Evolutionary conservation across 139 green algal species (phyloP).

Genomic region (Auxenochlorella pyrenoidosa): DNA sequence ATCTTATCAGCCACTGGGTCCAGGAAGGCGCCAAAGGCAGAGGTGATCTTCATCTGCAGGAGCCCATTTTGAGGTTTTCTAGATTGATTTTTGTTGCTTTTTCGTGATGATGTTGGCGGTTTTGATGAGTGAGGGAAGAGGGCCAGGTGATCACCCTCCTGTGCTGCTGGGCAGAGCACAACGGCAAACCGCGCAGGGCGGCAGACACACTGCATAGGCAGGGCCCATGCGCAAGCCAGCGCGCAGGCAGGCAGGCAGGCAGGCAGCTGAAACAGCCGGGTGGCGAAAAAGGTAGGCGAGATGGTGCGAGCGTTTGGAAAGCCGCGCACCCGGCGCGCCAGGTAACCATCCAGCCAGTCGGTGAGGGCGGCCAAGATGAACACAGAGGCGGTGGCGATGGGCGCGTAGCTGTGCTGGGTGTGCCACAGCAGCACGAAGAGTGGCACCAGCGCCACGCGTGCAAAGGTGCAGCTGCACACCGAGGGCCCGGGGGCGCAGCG

Average conservation of each 20-base stretch:
- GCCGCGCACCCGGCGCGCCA: slow-evolving; percentile 86
- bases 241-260: neutral
- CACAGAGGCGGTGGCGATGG: slow-evolving; percentile 56
- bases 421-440: slow-evolving; percentile 74
- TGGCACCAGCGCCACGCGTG: slow-evolving; percentile 74
- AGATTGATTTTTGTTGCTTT: too few relatives aligned
- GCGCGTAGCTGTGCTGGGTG: slow-evolving; percentile 1
- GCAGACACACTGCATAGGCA: neutral
- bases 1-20: slow-evolving; percentile 98
- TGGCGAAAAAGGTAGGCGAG: neutral
- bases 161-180: too few relatives aligned
- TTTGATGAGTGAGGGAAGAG: too few relatives aligned
- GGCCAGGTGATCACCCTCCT: too few relatives aligned
- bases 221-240: neutral
- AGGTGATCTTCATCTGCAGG: slow-evolving; percentile 57
- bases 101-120: too few relatives aligned
- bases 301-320: too few relatives aligned
- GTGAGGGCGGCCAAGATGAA: slow-evolving; percentile 92
- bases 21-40: slow-evolving; percentile 95
- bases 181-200: too few relatives aligned
- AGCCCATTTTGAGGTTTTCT: too few relatives aligned
- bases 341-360: slow-evolving; percentile 97
- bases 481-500: slow-evolving; percentile 42
- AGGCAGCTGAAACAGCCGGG: too few relatives aligned
- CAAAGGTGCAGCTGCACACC: slow-evolving; percentile 74